A percentile compares a stretch with the other conserved stretches of the same genome.
Evolutionary conservation across 192 early-diverging fungal genomes (phyloP).

Genomic region (Umbelopsis sp.): DNA sequence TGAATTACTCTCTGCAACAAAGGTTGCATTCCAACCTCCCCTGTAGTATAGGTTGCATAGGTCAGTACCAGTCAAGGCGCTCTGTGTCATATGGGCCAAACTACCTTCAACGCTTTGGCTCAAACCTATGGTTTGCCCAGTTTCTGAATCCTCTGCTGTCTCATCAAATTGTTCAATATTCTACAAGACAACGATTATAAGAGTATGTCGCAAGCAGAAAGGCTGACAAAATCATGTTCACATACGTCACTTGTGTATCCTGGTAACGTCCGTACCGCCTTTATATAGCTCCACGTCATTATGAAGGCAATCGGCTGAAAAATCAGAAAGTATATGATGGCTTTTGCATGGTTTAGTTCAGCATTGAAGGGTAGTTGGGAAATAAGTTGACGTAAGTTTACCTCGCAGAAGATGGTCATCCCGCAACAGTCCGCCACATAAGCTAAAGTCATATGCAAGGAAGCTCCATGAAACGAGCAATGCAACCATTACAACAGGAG

Average conservation of each 20-base stretch:
- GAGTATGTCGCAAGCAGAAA: background rate
- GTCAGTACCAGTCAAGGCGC: background rate
- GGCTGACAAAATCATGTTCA: background rate
- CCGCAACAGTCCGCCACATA: background rate
- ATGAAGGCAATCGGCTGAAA: constrained; percentile 27
- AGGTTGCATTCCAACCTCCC: constrained; percentile 7
- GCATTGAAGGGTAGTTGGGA: background rate
- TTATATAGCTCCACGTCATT: constrained; percentile 27
- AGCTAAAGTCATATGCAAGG: constrained; percentile 23
- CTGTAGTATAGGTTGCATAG: background rate
- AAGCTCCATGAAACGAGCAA: constrained; percentile 27
- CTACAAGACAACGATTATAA: background rate
- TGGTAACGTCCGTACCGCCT: constrained; percentile 26
- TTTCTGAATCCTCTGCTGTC: constrained; percentile 15
- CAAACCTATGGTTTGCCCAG: background rate
- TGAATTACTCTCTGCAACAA: background rate
- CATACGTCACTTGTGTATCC: constrained; percentile 30
- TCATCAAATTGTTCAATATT: constrained; percentile 17
- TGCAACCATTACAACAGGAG: constrained; percentile 2
- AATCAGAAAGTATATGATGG: constrained; percentile 25
- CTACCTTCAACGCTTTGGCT: constrained; percentile 4
- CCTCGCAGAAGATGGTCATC: constrained; percentile 27
- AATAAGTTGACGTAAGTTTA: background rate
- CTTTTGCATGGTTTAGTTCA: constrained; percentile 4
- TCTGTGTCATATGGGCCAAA: too few species aligned